Conservation (phyloP, 805 yeast genomes). For the Saccharomycopsis microspora region DNA sequence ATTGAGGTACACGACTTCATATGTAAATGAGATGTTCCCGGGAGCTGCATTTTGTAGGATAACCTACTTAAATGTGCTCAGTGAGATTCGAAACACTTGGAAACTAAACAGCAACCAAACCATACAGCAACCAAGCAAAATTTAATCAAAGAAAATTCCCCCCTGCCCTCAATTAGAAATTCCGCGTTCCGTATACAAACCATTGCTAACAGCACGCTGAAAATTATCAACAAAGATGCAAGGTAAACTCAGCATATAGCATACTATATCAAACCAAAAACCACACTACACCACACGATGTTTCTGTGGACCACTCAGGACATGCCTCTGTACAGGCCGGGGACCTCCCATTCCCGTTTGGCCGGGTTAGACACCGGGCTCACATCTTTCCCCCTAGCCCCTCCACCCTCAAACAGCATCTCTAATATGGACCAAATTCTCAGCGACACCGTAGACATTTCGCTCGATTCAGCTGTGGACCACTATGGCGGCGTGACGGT, state of each 20-base stretch:
- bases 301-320: too few species aligned
- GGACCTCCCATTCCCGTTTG: slow-evolving; percentile 21
- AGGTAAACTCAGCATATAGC: not conserved
- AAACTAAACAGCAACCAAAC: too few species aligned
- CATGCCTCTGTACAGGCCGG: too few species aligned
- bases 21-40: too few species aligned
- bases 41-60: too few species aligned
- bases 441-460: slow-evolving; percentile 13
- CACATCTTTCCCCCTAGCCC: slow-evolving; percentile 28
- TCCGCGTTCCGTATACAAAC: not conserved
- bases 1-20: too few species aligned
- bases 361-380: slow-evolving; percentile 29
- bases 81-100: too few species aligned
- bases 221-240: not conserved
- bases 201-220: not conserved
- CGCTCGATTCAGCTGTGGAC: slow-evolving; percentile 6
- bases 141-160: too few species aligned
- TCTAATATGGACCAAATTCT: slow-evolving; percentile 16
- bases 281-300: not conserved
- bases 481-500: not conserved
- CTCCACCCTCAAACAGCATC: slow-evolving; percentile 19
- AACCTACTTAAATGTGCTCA: too few species aligned
- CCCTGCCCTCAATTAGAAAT: too few species aligned
- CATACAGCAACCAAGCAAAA: too few species aligned
- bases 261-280: not conserved